Conservation (phyloP, 768 basidiomycete species). For the Pholiota molesta region DNA sequence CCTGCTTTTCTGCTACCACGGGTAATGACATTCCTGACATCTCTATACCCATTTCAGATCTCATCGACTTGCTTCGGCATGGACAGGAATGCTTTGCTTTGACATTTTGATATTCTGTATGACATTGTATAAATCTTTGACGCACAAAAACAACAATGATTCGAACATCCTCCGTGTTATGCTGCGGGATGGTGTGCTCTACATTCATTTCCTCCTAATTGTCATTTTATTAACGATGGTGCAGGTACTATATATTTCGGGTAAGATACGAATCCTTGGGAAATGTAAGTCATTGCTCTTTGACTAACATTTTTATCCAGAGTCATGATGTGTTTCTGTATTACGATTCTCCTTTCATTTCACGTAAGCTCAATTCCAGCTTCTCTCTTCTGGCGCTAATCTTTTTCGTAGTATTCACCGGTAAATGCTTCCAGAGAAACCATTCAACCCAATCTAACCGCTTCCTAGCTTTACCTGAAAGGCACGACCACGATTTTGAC, state of each 20-base stretch:
- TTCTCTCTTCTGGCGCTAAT: background rate
- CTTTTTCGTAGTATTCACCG: slow-evolving; percentile 3
- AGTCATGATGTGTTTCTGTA: slow-evolving; percentile 20
- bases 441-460: background rate
- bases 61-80: slow-evolving; percentile 32
- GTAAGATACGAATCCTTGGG: slow-evolving; percentile 20
- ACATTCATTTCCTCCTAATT: background rate
- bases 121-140: slow-evolving; percentile 40
- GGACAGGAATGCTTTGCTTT: slow-evolving; percentile 43
- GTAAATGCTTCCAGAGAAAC: slow-evolving; percentile 3
- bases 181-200: slow-evolving; percentile 43
- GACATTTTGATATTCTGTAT: slow-evolving; percentile 44
- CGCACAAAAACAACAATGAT: slow-evolving; percentile 21
- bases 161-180: slow-evolving; percentile 34
- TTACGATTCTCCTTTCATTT: slow-evolving; percentile 20
- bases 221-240: background rate
- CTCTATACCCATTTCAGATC: slow-evolving; percentile 22
- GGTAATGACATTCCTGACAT: background rate
- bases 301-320: slow-evolving; percentile 11
- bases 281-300: background rate
- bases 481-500: slow-evolving; percentile 30
- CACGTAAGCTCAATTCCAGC: slow-evolving; percentile 12
- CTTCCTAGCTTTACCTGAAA: slow-evolving; percentile 14
- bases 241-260: slow-evolving; percentile 46
- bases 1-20: background rate